A percentile compares a stretch with the other conserved stretches of the same genome.
These are phyloP conservation scores for Eragrostis tef DNA, from an alignment of 202 grass and related monocot genomes.

Conservation along the genomic window DNA sequence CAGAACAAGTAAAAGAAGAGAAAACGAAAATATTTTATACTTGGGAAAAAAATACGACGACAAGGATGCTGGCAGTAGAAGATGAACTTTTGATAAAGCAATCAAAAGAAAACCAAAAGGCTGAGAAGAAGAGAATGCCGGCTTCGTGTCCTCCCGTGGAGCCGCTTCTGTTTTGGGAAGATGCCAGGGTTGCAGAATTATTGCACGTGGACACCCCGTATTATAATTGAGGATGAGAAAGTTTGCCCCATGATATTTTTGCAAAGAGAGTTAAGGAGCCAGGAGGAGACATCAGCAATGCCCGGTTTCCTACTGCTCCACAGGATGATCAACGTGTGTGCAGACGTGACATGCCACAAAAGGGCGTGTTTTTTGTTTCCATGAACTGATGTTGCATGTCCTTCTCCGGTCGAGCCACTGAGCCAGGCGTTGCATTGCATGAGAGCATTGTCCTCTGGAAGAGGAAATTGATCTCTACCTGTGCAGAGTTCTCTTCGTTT, in stretches of 20 bases:
- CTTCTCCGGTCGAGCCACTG: neutral
- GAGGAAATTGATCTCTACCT: neutral
- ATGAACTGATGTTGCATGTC: neutral
- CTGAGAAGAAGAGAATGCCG: slow-evolving; percentile 2
- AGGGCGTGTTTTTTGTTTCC: neutral
- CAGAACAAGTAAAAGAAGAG: neutral
- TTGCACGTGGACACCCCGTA: slow-evolving; percentile 24
- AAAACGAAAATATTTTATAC: neutral
- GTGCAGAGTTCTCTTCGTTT: neutral
- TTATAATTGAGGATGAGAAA: neutral
- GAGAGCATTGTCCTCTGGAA: neutral
- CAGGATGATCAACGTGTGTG: neutral
- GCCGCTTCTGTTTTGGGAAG: neutral
- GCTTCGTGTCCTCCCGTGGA: slow-evolving; percentile 3
- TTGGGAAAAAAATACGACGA: neutral
- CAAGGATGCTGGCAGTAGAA: slow-evolving; percentile 10
- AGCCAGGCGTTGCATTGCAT: neutral
- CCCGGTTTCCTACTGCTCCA: neutral
- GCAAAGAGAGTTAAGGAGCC: slow-evolving; percentile 1
- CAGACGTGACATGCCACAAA: neutral
- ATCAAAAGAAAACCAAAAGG: slow-evolving; percentile 9
- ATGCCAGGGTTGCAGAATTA: slow-evolving; percentile 23
- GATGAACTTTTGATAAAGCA: neutral
- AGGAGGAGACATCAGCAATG: neutral
- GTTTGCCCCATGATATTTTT: neutral